phyloP scores from a whole-genome alignment of 176 grass and related monocot species.

The Alloteropsis semialata region DNA sequence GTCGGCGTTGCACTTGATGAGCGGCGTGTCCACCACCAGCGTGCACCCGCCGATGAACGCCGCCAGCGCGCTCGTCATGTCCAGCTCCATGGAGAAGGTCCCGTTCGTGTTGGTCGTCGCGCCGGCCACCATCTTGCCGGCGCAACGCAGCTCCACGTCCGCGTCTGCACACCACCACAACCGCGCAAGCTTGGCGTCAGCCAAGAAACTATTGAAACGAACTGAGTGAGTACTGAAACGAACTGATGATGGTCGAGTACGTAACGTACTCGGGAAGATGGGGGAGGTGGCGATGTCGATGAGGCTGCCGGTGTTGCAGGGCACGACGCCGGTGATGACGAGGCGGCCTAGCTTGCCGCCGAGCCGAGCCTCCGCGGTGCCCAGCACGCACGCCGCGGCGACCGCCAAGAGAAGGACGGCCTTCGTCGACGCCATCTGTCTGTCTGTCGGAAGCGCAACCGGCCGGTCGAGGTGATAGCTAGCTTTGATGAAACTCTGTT shows the following conservation, averaged over 20 bases:
- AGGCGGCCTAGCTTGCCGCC: slow-evolving; percentile 23
- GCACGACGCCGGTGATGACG: slow-evolving; percentile 46
- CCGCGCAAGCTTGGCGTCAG: not conserved
- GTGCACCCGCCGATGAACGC: slow-evolving; percentile 49
- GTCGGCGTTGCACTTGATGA: slow-evolving; percentile 52
- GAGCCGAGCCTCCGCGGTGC: slow-evolving; percentile 11
- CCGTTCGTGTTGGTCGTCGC: slow-evolving; percentile 60
- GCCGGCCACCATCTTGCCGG: slow-evolving; percentile 35
- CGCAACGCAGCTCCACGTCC: slow-evolving; percentile 54
- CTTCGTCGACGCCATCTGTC: slow-evolving; percentile 34
- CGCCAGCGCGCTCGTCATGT: slow-evolving; percentile 34
- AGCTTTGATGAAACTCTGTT: not conserved
- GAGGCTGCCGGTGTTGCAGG: slow-evolving; percentile 55
- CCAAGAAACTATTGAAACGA: no score
- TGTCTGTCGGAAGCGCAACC: not conserved
- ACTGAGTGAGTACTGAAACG: no score
- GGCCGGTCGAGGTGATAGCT: not conserved
- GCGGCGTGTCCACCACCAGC: slow-evolving; percentile 60
- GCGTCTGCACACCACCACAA: slow-evolving; percentile 23
- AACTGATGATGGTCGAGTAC: no score
- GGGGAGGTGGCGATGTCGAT: slow-evolving; percentile 54
- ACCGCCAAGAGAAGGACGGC: not conserved
- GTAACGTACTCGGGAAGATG: slow-evolving; percentile 45
- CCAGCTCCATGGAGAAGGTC: slow-evolving; percentile 41
- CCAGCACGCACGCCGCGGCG: slow-evolving; percentile 2